Percentiles rank a stretch among this genome's conserved stretches.
Conservation (phyloP, 2,329 filamentous ascomycete genomes). For the Ophiostoma quercus region DNA sequence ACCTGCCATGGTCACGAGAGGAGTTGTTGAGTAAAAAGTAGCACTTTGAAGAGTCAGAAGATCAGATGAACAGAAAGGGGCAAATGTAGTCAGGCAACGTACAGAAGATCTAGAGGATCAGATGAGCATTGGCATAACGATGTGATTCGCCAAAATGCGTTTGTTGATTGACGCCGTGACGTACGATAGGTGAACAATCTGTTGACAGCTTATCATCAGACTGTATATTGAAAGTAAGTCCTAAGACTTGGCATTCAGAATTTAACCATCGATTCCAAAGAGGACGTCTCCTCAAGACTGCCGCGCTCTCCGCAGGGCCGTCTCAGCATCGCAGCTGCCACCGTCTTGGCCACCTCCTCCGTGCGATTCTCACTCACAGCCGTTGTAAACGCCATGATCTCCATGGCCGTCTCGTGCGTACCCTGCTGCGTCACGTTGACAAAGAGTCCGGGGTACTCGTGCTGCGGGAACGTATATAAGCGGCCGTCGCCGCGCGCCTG, state of each 20-base stretch:
- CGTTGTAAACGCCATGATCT: conserved; percentile 31
- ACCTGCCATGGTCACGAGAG: background rate
- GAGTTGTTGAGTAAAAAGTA: background rate
- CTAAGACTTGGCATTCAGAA: background rate
- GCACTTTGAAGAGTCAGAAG: too few species aligned
- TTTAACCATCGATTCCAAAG: background rate
- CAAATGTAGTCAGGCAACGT: too few species aligned
- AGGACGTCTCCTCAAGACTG: background rate
- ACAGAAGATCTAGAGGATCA: too few species aligned
- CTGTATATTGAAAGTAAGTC: background rate
- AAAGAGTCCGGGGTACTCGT: conserved; percentile 25
- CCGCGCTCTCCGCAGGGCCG: background rate
- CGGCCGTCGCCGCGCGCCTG: conserved; percentile 18
- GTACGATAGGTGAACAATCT: background rate
- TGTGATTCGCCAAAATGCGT: background rate
- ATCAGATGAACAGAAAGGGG: too few species aligned
- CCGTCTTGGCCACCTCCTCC: conserved; percentile 25
- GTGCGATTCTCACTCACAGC: conserved; percentile 26
- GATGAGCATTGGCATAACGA: background rate
- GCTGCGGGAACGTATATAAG: conserved; percentile 24
- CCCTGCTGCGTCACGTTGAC: conserved; percentile 30
- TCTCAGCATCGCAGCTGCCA: conserved; percentile 3
- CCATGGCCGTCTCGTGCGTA: conserved; percentile 30
- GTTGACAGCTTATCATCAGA: background rate
- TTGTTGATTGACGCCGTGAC: background rate